These are phyloP conservation scores for Penstemon davidsonii DNA, from an alignment of 257 asterid genomes.

Conservation along the genomic window DNA sequence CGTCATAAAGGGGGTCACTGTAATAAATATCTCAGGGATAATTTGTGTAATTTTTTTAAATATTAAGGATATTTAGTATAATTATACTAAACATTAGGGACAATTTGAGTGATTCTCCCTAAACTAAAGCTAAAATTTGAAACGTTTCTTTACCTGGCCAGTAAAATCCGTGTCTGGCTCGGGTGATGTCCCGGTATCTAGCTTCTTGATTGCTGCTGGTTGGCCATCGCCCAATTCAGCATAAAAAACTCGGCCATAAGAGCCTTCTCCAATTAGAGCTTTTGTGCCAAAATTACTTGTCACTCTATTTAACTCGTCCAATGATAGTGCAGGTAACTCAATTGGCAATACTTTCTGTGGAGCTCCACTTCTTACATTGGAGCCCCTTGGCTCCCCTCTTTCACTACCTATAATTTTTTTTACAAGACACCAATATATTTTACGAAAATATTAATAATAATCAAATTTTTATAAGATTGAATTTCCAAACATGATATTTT, in stretches of 20 bases:
- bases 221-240: conserved; percentile 55
- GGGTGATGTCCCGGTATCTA: conserved; percentile 68
- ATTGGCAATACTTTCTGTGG: conserved; percentile 80
- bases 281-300: conserved; percentile 67
- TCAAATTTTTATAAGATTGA: background rate
- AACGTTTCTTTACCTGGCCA: conserved; percentile 54
- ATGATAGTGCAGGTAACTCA: conserved; percentile 71
- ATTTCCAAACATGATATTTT: too few species aligned
- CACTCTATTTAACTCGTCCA: conserved; percentile 57
- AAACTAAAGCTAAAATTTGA: background rate
- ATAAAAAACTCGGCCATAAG: conserved; percentile 71
- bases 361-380: conserved; percentile 67
- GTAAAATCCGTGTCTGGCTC: conserved; percentile 81
- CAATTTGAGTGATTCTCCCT: background rate
- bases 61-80: too few species aligned
- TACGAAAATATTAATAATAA: background rate
- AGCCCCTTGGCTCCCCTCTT: conserved; percentile 79
- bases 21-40: too few species aligned
- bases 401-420: conserved; percentile 44
- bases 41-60: too few species aligned
- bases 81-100: too few species aligned
- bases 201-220: conserved; percentile 70
- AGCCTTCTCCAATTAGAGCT: conserved; percentile 80
- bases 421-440: background rate
- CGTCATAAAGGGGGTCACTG: too few species aligned